A percentile compares a stretch with the other conserved stretches of the same genome.
Conservation (phyloP, 129 eudicot species). For the Flaveria robusta region DNA sequence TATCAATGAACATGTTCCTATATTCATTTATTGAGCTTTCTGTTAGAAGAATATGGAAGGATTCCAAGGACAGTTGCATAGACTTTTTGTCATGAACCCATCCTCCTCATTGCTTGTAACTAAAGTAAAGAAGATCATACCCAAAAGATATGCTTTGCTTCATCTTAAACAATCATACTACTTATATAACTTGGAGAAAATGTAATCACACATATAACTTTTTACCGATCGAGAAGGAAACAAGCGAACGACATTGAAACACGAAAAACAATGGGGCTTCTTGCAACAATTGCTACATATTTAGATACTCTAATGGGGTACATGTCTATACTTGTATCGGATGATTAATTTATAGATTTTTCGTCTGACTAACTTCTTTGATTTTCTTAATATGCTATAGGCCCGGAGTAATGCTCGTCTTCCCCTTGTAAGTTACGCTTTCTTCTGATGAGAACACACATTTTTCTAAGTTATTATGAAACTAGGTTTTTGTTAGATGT, state of each 20-base stretch:
- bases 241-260: not conserved
- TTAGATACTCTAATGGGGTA: constrained; percentile 60
- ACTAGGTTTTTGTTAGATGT: not conserved
- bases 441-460: not conserved
- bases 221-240: not conserved
- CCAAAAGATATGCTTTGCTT: constrained; percentile 52
- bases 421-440: constrained; percentile 73
- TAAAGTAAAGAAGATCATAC: constrained; percentile 48
- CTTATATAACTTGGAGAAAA: constrained; percentile 25
- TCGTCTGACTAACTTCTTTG: constrained; percentile 14
- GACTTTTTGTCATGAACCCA: constrained; percentile 30
- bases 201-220: not conserved
- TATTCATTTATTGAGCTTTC: constrained; percentile 21
- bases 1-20: constrained; percentile 32
- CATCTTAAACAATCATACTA: constrained; percentile 25
- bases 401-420: constrained; percentile 91
- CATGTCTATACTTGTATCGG: not conserved
- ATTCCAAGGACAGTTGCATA: constrained; percentile 36
- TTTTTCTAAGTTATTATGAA: not conserved
- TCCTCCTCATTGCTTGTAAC: constrained; percentile 34
- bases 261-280: constrained; percentile 50
- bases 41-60: constrained; percentile 15
- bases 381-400: constrained; percentile 41
- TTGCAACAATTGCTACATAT: constrained; percentile 49
- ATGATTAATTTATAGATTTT: not conserved